These are phyloP conservation scores for Mycena maculata DNA, from an alignment of 768 basidiomycete species.

Conservation along the genomic window DNA sequence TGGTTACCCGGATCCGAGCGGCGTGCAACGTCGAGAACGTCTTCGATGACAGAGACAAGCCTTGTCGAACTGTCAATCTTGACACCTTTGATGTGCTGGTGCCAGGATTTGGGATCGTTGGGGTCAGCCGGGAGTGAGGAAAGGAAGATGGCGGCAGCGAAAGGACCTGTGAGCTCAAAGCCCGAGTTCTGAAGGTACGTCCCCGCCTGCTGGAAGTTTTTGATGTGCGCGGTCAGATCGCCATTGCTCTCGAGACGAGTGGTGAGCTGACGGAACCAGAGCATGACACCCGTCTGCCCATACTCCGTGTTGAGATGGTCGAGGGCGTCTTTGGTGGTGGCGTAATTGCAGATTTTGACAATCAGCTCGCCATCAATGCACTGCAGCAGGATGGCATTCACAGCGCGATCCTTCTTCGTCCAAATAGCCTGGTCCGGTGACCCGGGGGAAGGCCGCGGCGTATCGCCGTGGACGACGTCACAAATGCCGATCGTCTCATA, in stretches of 20 bases:
- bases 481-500: not conserved
- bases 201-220: conserved; percentile 13
- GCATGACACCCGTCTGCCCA: conserved; percentile 18
- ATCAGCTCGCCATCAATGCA: not conserved
- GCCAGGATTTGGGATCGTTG: conserved; percentile 15
- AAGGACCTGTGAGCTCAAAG: conserved; percentile 7
- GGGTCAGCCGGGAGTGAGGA: conserved; percentile 12
- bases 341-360: not conserved
- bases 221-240: conserved; percentile 11
- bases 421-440: not conserved
- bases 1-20: not conserved
- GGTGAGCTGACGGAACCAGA: conserved; percentile 25
- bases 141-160: conserved; percentile 13
- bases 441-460: not conserved
- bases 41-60: conserved; percentile 9
- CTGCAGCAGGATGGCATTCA: not conserved
- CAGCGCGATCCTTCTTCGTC: conserved; percentile 1
- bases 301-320: not conserved
- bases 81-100: conserved; percentile 10
- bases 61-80: conserved; percentile 13
- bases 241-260: not conserved
- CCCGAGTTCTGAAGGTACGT: not conserved
- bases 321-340: not conserved
- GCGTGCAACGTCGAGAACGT: not conserved
- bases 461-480: not conserved